Percentiles rank a stretch among this genome's conserved stretches.
These are phyloP conservation scores for Ploettnerulaceae sp. DNA, from an alignment of 2,329 filamentous ascomycete species.

Conservation along the genomic window DNA sequence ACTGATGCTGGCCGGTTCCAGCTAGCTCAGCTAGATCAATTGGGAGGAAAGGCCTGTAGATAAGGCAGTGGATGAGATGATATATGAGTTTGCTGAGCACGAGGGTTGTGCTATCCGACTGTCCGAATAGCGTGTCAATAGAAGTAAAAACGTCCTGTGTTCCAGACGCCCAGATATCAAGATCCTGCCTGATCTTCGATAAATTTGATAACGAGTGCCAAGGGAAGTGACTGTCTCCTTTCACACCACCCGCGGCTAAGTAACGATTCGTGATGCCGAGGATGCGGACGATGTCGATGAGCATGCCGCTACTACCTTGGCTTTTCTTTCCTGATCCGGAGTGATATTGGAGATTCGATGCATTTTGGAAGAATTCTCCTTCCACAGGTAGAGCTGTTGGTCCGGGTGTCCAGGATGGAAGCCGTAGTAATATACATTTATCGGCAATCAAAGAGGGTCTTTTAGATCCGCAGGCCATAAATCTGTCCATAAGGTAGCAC, in stretches of 20 bases:
- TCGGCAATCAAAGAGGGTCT: constrained; percentile 76
- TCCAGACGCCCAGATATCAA: constrained; percentile 80
- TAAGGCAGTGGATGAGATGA: constrained; percentile 79
- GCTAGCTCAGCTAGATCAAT: constrained; percentile 78
- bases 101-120: constrained; percentile 70
- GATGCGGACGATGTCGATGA: constrained; percentile 80
- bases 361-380: constrained; percentile 75
- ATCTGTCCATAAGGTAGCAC: constrained; percentile 82
- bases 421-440: constrained; percentile 66
- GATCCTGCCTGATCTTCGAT: constrained; percentile 78
- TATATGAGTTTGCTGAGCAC: constrained; percentile 84
- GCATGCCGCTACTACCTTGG: constrained; percentile 72
- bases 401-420: constrained; percentile 69
- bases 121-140: constrained; percentile 69
- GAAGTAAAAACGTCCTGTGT: constrained; percentile 76
- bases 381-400: constrained; percentile 59
- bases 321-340: constrained; percentile 63
- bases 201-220: constrained; percentile 84
- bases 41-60: constrained; percentile 82
- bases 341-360: constrained; percentile 71
- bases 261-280: constrained; percentile 81
- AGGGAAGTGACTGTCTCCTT: constrained; percentile 84
- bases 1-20: constrained; percentile 77
- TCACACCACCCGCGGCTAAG: constrained; percentile 77
- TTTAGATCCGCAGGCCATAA: constrained; percentile 74